These are phyloP conservation scores for Ceratopteris richardii DNA, from an alignment of 75 land plant genomes.

Conservation along the genomic window DNA sequence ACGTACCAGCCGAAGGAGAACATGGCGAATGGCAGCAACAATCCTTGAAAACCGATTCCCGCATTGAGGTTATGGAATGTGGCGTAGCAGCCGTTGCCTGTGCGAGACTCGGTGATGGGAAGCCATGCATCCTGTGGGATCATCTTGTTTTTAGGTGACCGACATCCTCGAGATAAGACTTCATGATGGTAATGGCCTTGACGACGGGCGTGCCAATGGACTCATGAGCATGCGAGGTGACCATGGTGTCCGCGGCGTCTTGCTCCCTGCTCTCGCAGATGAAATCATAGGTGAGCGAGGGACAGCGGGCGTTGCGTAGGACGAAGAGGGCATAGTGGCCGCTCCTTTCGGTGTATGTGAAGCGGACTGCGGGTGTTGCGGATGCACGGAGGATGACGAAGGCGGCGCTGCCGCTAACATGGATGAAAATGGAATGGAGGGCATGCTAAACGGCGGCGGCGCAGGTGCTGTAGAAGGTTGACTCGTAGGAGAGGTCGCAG, in stretches of 20 bases:
- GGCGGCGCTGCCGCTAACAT: no score
- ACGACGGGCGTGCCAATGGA: constrained; percentile 62
- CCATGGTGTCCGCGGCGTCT: constrained; percentile 37
- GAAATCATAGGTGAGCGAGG: constrained; percentile 31
- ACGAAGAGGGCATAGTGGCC: neutral
- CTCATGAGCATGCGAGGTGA: constrained; percentile 23
- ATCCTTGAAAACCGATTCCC: constrained; percentile 81
- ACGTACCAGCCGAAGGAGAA: constrained; percentile 87
- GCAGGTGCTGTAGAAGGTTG: no score
- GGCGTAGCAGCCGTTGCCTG: constrained; percentile 79
- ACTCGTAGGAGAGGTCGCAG: no score
- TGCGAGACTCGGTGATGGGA: constrained; percentile 89
- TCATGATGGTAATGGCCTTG: constrained; percentile 58
- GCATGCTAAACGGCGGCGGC: no score
- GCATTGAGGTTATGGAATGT: constrained; percentile 86
- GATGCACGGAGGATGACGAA: no score
- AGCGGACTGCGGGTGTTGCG: neutral
- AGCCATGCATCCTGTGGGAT: constrained; percentile 87
- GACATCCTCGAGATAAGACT: constrained; percentile 77
- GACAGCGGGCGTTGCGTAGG: constrained; percentile 2
- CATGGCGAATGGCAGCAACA: constrained; percentile 78
- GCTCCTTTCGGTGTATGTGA: neutral
- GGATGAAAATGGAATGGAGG: no score
- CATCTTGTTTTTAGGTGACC: constrained; percentile 79
- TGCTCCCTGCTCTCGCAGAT: constrained; percentile 5